Evolutionary conservation across 805 yeast species (phyloP), one percentile per base, ranked within the genome.

Genomic region (Grigorovia humatica): DNA sequence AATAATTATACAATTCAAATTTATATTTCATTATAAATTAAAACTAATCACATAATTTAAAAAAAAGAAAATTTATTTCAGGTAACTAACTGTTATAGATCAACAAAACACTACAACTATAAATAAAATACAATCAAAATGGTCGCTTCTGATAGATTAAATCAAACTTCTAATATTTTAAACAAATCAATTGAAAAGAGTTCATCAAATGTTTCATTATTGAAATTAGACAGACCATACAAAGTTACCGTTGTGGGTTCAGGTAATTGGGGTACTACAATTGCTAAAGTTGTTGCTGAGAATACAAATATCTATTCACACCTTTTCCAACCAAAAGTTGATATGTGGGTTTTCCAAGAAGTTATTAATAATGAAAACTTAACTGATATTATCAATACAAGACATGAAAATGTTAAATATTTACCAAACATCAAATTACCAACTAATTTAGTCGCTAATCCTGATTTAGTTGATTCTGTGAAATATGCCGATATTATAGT

Each of bases 271-370:
- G 99, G 99, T 57, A 88, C 96, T 42, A 91, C 98, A 18, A 89
- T 93, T 51, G 97, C 98, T 56, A 91, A 93, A 69, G 88, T 91
- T 46, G 83, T 89, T 29, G 89, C 97, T 42, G 98, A 93, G 70
- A 90, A 89, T 69, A 75, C 90, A 44, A 76, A 75, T 18, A 79
- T 79, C 56, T 79, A 88, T 70, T 83, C 90, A 43, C 76, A 80
- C 42, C 71, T 87, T 62, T 93, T 93, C 69, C 76, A 80, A 54
- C 73, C 72, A 55, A 73, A 78, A 51, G 97, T 93, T 43, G 82
- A 84, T 62, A 90, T 93, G 98, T 93, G 99, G 99, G 99, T 93
- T 13, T 88, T 77, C 61, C 91, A 93, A 71, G 99, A 93, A 71
- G 65, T 77, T 55, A 72, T 85, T 54, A 76, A 87, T 51, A 97